A percentile compares a stretch with the other conserved stretches of the same genome.
Conservation (phyloP, 225 moss, liverwort and hornwort species). For the Neckera pumila region DNA sequence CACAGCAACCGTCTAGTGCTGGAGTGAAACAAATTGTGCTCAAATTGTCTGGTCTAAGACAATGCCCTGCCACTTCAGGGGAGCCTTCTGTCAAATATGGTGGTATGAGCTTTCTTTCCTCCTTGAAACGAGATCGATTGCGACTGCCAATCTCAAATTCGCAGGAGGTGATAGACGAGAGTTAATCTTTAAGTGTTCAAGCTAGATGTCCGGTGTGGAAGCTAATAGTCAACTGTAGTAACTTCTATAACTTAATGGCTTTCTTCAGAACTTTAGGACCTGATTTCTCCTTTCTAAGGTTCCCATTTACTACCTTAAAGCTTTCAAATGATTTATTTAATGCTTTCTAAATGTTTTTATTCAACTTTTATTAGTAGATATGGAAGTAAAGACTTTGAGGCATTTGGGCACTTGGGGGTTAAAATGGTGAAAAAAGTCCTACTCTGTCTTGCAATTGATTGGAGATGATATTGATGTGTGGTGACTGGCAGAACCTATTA, state of each 20-base stretch:
- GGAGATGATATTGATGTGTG: not conserved
- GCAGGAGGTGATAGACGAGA: not conserved
- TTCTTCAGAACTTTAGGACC: not conserved
- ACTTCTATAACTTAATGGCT: not conserved
- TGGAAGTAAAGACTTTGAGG: not conserved
- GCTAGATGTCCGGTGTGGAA: not conserved
- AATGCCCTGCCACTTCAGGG: not conserved
- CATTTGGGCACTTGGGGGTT: not conserved
- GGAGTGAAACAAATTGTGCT: constrained; percentile 37
- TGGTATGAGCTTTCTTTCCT: constrained; percentile 13
- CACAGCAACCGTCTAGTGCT: constrained; percentile 3
- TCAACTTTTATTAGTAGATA: not conserved
- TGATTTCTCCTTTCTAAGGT: not conserved
- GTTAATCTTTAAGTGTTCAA: not conserved
- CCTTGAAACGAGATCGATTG: not conserved
- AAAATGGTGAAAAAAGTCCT: not conserved
- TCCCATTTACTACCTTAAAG: not conserved
- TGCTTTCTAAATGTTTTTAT: not conserved
- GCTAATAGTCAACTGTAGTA: not conserved
- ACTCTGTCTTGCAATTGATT: not conserved
- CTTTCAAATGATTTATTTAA: not conserved
- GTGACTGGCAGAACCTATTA: constrained; percentile 6
- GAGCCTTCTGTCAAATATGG: not conserved
- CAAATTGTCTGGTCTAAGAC: constrained; percentile 14
- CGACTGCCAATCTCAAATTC: not conserved